Evolutionary conservation across 257 asterid genomes (phyloP).

Genomic region (Salvia rosmarinus): DNA sequence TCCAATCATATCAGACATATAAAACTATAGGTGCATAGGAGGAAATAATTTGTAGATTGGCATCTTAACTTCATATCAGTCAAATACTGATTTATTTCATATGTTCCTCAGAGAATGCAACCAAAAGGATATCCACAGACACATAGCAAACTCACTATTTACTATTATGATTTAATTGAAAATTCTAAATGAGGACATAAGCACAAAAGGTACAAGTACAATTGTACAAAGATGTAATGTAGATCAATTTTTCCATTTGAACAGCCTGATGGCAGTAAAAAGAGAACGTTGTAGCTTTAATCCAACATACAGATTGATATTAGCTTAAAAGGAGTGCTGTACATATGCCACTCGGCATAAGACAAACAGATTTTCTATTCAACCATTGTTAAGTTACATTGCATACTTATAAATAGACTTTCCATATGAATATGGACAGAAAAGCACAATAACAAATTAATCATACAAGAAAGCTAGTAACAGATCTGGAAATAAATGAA

Average conservation of each 20-base stretch:
- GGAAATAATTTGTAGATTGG: not conserved
- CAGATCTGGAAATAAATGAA: slow-evolving; percentile 24
- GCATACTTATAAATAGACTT: too few relatives aligned
- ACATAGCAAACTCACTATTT: not conserved
- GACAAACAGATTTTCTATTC: too few relatives aligned
- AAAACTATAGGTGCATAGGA: not conserved
- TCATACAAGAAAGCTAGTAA: slow-evolving; percentile 12
- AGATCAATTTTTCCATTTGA: not conserved
- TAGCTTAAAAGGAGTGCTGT: not conserved
- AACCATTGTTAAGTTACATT: too few relatives aligned
- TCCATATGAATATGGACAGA: too few relatives aligned
- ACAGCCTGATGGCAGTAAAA: not conserved
- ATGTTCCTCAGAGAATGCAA: slow-evolving; percentile 6
- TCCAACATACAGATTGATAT: not conserved
- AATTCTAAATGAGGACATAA: not conserved
- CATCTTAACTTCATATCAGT: slow-evolving; percentile 14
- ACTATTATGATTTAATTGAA: slow-evolving; percentile 5
- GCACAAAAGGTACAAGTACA: slow-evolving; percentile 19
- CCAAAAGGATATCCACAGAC: slow-evolving; percentile 8
- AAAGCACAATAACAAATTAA: too few relatives aligned
- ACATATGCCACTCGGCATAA: too few relatives aligned
- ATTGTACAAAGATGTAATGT: not conserved
- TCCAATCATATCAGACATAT: slow-evolving; percentile 22
- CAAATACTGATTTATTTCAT: not conserved
- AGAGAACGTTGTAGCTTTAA: not conserved